Evolutionary conservation across 768 basidiomycete species (phyloP).

Genomic region (Steccherinum ochraceum): DNA sequence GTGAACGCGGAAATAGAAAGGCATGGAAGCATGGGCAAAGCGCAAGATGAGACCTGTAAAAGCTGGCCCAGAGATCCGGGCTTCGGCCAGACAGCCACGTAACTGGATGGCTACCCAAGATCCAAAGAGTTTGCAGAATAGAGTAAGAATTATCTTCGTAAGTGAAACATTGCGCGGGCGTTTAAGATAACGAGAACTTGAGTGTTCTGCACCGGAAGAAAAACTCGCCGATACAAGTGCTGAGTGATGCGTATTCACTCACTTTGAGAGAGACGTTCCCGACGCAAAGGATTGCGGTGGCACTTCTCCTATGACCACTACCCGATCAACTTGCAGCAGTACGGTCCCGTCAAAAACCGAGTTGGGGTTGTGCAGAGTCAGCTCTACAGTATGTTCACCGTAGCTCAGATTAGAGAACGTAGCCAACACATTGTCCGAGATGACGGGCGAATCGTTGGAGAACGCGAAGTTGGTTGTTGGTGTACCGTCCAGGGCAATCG

Average conservation of each 20-base stretch:
- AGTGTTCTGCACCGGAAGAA: too few species aligned
- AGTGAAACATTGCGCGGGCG: too few species aligned
- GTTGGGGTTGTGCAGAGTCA: slow-evolving; percentile 39
- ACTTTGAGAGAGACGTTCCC: background rate
- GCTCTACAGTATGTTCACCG: slow-evolving; percentile 45
- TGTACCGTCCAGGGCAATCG: slow-evolving; percentile 46
- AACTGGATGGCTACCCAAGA: too few species aligned
- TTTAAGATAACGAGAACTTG: too few species aligned
- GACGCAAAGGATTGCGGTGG: background rate
- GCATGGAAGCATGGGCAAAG: too few species aligned
- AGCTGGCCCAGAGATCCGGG: too few species aligned
- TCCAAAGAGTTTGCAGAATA: too few species aligned
- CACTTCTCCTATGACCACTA: slow-evolving; percentile 35
- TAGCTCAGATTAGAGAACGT: slow-evolving; percentile 41
- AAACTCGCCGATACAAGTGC: too few species aligned
- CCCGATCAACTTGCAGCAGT: slow-evolving; percentile 48
- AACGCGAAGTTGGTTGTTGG: slow-evolving; percentile 21
- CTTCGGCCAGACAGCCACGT: too few species aligned
- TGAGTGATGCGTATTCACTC: too few species aligned
- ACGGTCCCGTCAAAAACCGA: slow-evolving; percentile 4
- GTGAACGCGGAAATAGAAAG: background rate
- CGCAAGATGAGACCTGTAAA: too few species aligned
- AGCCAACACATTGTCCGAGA: slow-evolving; percentile 36
- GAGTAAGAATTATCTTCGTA: too few species aligned
- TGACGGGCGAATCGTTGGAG: slow-evolving; percentile 17